These are phyloP conservation scores for Aspergillus sp. DNA, from an alignment of 2,329 filamentous ascomycete genomes.

Conservation along the genomic window DNA sequence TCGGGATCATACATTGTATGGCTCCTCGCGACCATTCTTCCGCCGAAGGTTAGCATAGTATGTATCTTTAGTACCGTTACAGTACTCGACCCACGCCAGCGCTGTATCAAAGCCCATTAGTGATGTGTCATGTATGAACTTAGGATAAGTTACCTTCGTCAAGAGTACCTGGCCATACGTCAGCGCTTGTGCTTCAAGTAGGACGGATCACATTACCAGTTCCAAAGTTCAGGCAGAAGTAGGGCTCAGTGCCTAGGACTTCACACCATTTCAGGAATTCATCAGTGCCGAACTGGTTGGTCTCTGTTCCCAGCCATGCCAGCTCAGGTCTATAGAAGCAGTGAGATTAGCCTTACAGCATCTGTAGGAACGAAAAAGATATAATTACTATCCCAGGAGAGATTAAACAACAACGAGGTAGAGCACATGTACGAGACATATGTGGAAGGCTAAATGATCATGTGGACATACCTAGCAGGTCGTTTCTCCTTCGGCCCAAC, in stretches of 20 bases:
- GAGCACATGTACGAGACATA: too few relatives aligned
- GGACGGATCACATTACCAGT: slow-evolving; percentile 57
- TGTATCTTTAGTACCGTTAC: slow-evolving; percentile 74
- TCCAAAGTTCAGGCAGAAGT: slow-evolving; percentile 78
- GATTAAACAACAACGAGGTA: too few relatives aligned
- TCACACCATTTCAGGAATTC: slow-evolving; percentile 84
- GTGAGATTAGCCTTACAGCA: background rate
- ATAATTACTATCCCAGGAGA: too few relatives aligned
- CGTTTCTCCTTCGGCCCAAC: slow-evolving; percentile 72
- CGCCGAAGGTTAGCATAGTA: slow-evolving; percentile 80
- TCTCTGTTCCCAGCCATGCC: slow-evolving; percentile 76
- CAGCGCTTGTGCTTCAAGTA: slow-evolving; percentile 13
- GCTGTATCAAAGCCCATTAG: slow-evolving; percentile 38
- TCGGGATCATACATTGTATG: slow-evolving; percentile 61
- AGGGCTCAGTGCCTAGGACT: slow-evolving; percentile 72
- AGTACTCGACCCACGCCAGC: slow-evolving; percentile 82
- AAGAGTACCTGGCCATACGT: slow-evolving; percentile 39
- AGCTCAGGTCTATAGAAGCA: slow-evolving; percentile 63
- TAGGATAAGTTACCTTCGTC: slow-evolving; percentile 49
- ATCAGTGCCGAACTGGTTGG: slow-evolving; percentile 79
- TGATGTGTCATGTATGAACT: background rate
- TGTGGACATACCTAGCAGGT: slow-evolving; percentile 52
- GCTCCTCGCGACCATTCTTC: slow-evolving; percentile 72
- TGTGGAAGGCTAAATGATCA: background rate
- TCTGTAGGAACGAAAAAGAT: too few relatives aligned